phyloP scores from a whole-genome alignment of 805 yeast species.

The Starmerella tilneyi region DNA sequence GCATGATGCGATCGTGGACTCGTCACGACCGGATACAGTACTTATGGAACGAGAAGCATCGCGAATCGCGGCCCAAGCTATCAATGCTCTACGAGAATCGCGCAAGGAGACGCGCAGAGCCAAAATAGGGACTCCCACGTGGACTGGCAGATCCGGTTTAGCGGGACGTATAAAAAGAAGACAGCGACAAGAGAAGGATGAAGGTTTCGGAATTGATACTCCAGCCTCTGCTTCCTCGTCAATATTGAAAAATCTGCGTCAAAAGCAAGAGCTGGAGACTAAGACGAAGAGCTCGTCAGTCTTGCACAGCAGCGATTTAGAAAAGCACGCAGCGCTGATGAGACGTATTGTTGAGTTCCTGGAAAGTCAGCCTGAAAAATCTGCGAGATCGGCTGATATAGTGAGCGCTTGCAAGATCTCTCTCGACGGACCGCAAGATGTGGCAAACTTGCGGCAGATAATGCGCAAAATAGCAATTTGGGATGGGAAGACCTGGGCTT shows the following conservation, averaged over 20 bases:
- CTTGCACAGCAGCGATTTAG: conserved; percentile 9
- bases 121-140: conserved; percentile 75
- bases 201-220: background rate
- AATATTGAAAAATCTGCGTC: conserved; percentile 41
- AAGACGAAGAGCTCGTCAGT: conserved; percentile 10
- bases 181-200: background rate
- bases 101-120: conserved; percentile 40
- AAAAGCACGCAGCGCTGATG: conserved; percentile 27
- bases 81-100: conserved; percentile 48
- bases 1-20: conserved; percentile 66
- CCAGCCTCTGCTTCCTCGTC: conserved; percentile 34
- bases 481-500: conserved; percentile 28
- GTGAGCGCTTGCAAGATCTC: conserved; percentile 33
- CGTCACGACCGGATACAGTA: conserved; percentile 42
- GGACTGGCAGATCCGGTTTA: conserved; percentile 87
- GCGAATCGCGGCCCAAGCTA: conserved; percentile 52
- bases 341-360: conserved; percentile 37
- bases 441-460: conserved; percentile 56
- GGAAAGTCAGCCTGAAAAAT: conserved; percentile 30
- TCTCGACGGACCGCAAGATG: conserved; percentile 43
- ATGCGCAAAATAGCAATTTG: conserved; percentile 58
- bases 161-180: conserved; percentile 47
- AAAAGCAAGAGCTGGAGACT: conserved; percentile 34
- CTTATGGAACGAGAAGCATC: conserved; percentile 56
- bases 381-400: conserved; percentile 44